Conservation (phyloP, 116 monocot genomes). For the Iris pallida region DNA sequence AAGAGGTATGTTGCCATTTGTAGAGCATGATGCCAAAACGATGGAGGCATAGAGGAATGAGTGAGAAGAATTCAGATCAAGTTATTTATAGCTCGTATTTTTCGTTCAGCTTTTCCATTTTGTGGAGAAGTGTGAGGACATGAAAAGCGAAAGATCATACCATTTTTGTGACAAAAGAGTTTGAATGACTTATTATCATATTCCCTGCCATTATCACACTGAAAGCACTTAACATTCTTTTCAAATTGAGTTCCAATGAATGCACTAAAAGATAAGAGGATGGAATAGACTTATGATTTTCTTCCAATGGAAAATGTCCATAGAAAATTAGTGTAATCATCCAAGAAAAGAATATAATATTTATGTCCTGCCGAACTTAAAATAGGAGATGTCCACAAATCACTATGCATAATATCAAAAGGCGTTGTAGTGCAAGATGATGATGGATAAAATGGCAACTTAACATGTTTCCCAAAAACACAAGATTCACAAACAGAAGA, state of each 20-base stretch:
- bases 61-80: not conserved
- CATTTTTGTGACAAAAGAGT: not conserved
- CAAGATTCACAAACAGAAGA: not conserved
- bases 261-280: no score
- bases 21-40: no score
- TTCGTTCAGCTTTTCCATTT: not conserved
- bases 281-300: no score
- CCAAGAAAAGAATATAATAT: no score
- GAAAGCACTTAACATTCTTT: no score
- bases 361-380: no score
- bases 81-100: not conserved
- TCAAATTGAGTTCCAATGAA: no score
- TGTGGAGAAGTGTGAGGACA: not conserved
- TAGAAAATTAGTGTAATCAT: no score
- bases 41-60: not conserved
- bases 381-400: no score
- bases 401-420: no score
- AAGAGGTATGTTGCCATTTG: not conserved
- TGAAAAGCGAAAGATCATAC: not conserved
- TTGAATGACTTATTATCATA: not conserved
- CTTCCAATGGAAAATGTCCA: no score
- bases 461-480: not conserved
- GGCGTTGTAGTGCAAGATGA: no score
- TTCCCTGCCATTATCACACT: not conserved
- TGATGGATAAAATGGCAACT: not conserved